phyloP scores from a whole-genome alignment of 2,329 filamentous ascomycete genomes.

The Graphilbum fragrans region DNA sequence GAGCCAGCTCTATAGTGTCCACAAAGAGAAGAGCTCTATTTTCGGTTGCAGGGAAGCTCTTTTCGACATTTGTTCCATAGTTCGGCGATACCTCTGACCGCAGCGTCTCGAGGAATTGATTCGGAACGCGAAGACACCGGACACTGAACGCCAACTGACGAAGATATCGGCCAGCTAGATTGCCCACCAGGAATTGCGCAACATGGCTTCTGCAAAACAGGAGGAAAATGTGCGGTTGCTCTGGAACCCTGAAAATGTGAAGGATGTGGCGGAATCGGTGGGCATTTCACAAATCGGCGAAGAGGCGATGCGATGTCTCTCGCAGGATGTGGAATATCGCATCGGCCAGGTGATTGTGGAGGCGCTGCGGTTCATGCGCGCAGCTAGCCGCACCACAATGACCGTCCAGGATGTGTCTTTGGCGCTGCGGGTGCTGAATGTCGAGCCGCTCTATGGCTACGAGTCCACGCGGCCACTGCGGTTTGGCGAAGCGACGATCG shows the following conservation, averaged over 20 bases:
- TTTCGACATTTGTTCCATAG: too few relatives aligned
- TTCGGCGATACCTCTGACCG: too few relatives aligned
- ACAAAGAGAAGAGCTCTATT: too few relatives aligned
- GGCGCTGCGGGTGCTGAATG: constrained; percentile 74
- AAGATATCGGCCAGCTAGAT: too few relatives aligned
- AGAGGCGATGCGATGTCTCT: constrained; percentile 75
- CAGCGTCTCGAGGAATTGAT: too few relatives aligned
- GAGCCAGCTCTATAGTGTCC: too few relatives aligned
- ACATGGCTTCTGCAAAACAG: neutral
- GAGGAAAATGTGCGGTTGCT: constrained; percentile 34
- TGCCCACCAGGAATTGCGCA: neutral
- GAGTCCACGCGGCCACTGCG: constrained; percentile 79
- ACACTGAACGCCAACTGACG: too few relatives aligned
- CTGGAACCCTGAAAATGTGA: constrained; percentile 94
- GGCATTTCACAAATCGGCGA: constrained; percentile 73
- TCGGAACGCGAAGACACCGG: too few relatives aligned
- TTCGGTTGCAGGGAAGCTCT: too few relatives aligned
- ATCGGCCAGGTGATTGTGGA: constrained; percentile 89
- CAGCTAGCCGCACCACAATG: constrained; percentile 72
- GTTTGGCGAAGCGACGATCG: constrained; percentile 88
- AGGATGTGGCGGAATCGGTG: constrained; percentile 91
- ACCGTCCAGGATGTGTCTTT: constrained; percentile 83
- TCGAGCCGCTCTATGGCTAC: constrained; percentile 93
- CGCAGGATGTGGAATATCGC: constrained; percentile 91
- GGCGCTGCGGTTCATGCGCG: constrained; percentile 91